Evolutionary conservation across 805 yeast species (phyloP), one percentile per base, ranked within the genome.

Genomic region (Wickerhamiella kurtzmanii): DNA sequence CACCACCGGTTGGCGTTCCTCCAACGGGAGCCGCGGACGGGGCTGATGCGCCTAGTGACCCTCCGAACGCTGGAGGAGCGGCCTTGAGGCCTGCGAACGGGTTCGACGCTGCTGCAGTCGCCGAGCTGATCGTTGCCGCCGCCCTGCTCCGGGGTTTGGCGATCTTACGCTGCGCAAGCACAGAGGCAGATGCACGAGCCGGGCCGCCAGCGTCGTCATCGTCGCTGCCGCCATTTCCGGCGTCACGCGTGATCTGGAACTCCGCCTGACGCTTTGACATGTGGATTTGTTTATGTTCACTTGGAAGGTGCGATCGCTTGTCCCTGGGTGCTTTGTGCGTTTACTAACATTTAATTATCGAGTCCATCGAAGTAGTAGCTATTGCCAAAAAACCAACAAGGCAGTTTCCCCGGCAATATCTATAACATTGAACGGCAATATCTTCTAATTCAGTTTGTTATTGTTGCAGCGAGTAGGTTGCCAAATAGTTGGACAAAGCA

Each of bases 91-190:
- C 35, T 13, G 47, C 46, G 20, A 50, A 50, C 17, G 57, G 51
- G 18, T 28, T 44, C 15, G 44, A 41, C 15, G 49, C n/a, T 2
- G 49, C 18, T 2, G 41, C 42, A 1, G 45, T 22, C 2, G 45
- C 43, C 11, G 44, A 19, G 8, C 44, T 9, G 8, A 37, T 42
- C 8, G 44, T 13, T 8, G 50, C 37, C 3, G 38, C 36, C 5
- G 43, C 44, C 22, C 54, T 44, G 36, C 53, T 22, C 15, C 58
- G 52, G 25, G 60, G 52, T 57, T 73, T 69, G 22, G 83, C 73
- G 48, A 84, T 82, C 66, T 77, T 81, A 57, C 96, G 70, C 47
- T 66, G 71, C 22, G 86, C 75, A 73, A 86, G 62, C 4, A 76
- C 78, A 3, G 71, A 77, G 2, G 74, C 68, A 1, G 82, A 70